Base-by-base conservation (phyloP, 768 basidiomycete species). In the Harrya chromipes region DNA sequence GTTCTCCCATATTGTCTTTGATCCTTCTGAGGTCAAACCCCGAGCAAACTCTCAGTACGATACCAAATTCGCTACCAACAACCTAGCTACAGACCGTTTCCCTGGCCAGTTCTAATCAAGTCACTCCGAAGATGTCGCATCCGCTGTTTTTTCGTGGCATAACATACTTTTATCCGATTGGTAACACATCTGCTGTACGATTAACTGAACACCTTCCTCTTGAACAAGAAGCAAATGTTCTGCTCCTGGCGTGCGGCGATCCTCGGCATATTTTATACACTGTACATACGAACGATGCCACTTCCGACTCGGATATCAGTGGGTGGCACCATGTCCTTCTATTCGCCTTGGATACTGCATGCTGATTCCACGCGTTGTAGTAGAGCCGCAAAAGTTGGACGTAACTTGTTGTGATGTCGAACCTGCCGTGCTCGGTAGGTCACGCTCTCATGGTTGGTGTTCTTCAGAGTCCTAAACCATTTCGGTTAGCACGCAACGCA, bases 191-290 rank as follows among this genome's bases (percentile, higher is more conserved):
- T 4, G 75, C 83, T 5, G 64, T 77, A 4, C 75, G 68, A 39
- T 64, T 84, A 13, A 76, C 77, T 4, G 66, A 75, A 46, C 69
- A 74, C 35, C 59, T 84, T 6, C 62, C 77, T 49, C 74, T 75
- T 1, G 79, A 80, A 52, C 61, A 72, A 44, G 45, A 63, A n/a
- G 79, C 77, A 6, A 61, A 73, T n/a, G 59, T 82, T 21, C 67
- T 84, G 4, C 71, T 81, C 16, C 66, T 82, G 24, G 81, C 75
- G 20, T 83, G 81, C 54, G 81, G 81, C 14, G 83, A 84, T 55
- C 75, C 77, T 11, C 66, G 80, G 24, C 79, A 73, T 46, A 72
- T 83, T 10, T 48, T 84, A 13, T 80, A 77, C 57, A 82, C 80
- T 1, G 47, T 79, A 2, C 63, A 67, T 40, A 23, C 54, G 2